phyloP scores from a whole-genome alignment of 2,329 filamentous ascomycete genomes.

The Cladosporium sp. region DNA sequence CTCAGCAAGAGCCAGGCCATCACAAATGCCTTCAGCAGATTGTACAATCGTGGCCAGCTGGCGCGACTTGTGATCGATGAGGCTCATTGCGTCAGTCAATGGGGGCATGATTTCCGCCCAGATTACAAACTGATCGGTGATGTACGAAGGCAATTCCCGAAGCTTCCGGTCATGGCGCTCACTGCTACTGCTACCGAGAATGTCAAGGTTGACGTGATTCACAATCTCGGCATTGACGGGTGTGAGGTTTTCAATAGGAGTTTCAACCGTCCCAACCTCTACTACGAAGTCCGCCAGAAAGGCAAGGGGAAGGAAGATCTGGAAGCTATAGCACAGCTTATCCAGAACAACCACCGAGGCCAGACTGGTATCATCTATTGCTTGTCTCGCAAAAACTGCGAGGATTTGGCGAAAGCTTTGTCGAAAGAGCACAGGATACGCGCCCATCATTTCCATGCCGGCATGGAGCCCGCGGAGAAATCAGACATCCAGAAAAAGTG shows the following conservation, averaged over 20 bases:
- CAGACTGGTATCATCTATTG: conserved; percentile 93
- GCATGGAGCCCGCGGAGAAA: conserved; percentile 65
- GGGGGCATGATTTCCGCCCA: conserved; percentile 96
- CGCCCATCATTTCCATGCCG: conserved; percentile 83
- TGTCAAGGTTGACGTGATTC: conserved; percentile 85
- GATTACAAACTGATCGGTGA: conserved; percentile 87
- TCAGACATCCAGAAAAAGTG: conserved; percentile 69
- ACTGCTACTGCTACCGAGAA: conserved; percentile 94
- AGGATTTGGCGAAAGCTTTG: conserved; percentile 71
- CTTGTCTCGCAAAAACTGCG: conserved; percentile 77
- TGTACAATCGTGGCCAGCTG: conserved; percentile 69
- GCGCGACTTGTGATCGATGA: conserved; percentile 95
- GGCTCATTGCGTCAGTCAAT: conserved; percentile 98
- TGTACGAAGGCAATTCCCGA: conserved; percentile 66
- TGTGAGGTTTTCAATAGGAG: conserved; percentile 84
- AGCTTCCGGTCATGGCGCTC: conserved; percentile 87
- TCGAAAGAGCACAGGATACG: conserved; percentile 58
- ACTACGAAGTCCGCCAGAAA: conserved; percentile 79
- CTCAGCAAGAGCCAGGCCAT: conserved; percentile 74
- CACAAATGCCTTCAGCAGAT: conserved; percentile 57
- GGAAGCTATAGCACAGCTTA: conserved; percentile 58
- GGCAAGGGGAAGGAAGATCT: conserved; percentile 54
- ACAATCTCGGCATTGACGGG: conserved; percentile 77
- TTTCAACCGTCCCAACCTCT: conserved; percentile 94
- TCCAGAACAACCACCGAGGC: conserved; percentile 63